Conservation (phyloP, 2,329 filamentous ascomycete genomes). For the Aspergillus puulaauensis region DNA sequence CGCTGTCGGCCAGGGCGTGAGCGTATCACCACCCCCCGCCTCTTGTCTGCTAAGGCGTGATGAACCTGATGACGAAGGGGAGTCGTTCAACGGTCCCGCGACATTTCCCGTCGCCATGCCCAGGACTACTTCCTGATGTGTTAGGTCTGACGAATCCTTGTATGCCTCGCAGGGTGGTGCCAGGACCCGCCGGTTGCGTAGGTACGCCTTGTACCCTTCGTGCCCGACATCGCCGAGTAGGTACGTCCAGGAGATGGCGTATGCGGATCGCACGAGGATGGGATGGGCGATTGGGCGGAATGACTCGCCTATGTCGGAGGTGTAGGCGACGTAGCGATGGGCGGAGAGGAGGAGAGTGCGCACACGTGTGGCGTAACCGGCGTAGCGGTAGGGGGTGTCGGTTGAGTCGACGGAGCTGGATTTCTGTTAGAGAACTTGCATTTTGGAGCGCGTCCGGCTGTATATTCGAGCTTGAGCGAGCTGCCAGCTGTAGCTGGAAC, state of each 20-base stretch:
- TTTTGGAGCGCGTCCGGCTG: too few species aligned
- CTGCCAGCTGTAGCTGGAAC: too few species aligned
- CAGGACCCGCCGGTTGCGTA: constrained; percentile 74
- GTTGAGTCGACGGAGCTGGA: constrained; percentile 72
- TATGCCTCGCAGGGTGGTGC: constrained; percentile 63
- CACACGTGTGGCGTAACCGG: constrained; percentile 82
- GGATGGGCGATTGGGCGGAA: constrained; percentile 93
- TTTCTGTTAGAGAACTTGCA: neutral
- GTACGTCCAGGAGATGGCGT: constrained; percentile 90
- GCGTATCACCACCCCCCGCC: constrained; percentile 17
- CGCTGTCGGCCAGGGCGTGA: constrained; percentile 42
- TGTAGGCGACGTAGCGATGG: constrained; percentile 96
- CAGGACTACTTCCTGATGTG: constrained; percentile 30
- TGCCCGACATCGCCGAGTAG: constrained; percentile 85
- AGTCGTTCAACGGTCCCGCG: constrained; percentile 13
- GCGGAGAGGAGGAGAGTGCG: constrained; percentile 85
- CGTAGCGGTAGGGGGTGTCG: constrained; percentile 83
- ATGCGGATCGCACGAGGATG: constrained; percentile 74
- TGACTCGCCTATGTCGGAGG: constrained; percentile 91
- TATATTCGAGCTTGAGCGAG: too few species aligned
- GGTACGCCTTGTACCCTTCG: constrained; percentile 94
- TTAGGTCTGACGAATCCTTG: constrained; percentile 37
- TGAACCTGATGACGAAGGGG: neutral
- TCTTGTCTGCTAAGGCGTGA: neutral
- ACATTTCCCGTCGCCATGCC: constrained; percentile 39